Evolutionary conservation across 768 basidiomycete species (phyloP).

Genomic region (Pisolithus albus): DNA sequence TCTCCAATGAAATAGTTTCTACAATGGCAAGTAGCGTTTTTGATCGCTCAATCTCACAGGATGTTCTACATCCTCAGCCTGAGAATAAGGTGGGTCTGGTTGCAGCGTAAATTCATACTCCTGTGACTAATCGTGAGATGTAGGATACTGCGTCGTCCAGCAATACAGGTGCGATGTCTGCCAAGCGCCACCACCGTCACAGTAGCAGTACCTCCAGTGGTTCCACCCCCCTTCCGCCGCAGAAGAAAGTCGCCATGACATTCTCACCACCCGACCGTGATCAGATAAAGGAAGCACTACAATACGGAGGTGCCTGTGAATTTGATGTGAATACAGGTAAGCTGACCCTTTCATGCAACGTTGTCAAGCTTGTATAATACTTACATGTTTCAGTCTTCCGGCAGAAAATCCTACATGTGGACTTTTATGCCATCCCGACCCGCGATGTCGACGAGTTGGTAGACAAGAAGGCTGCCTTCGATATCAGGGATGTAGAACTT

Average conservation of each 20-base stretch:
- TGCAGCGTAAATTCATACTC: neutral
- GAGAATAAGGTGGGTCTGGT: neutral
- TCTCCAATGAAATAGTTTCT: neutral
- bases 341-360: neutral
- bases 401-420: neutral
- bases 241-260: neutral
- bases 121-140: neutral
- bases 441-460: neutral
- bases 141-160: neutral
- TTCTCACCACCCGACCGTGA: neutral
- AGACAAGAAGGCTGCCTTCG: neutral
- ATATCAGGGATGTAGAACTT: neutral
- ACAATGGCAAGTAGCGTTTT: neutral
- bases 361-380: neutral
- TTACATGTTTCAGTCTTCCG: neutral
- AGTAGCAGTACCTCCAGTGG: slow-evolving; percentile 1
- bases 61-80: neutral
- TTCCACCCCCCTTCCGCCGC: neutral
- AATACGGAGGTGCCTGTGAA: neutral
- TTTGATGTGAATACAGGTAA: slow-evolving; percentile 1
- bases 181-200: neutral
- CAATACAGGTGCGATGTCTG: neutral
- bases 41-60: neutral
- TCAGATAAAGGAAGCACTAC: slow-evolving; percentile 1
- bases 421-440: neutral